phyloP scores from a whole-genome alignment of 495 filamentous ascomycete genomes.

The Podospora didyma region DNA sequence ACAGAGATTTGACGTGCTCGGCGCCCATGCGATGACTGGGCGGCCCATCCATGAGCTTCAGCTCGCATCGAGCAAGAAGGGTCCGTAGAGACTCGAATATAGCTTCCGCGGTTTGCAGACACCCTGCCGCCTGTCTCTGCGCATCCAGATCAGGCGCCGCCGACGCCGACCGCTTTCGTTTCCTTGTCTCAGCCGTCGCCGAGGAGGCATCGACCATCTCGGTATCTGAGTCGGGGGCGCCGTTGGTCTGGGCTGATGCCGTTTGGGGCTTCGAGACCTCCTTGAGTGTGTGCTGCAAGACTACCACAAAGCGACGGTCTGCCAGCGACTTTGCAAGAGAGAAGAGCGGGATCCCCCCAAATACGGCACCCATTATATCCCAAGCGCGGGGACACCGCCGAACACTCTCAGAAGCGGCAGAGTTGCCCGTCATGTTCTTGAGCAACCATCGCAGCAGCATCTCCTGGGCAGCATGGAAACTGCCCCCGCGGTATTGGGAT shows the following conservation, averaged over 20 bases:
- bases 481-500: conserved; percentile 23
- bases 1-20: conserved; percentile 46
- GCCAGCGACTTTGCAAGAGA: conserved; percentile 43
- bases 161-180: conserved; percentile 30
- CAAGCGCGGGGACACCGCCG: conserved; percentile 43
- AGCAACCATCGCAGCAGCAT: conserved; percentile 46
- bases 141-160: conserved; percentile 25
- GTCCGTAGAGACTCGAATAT: conserved; percentile 33
- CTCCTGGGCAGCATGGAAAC: conserved; percentile 43
- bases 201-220: conserved; percentile 26
- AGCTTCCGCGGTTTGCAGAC: conserved; percentile 36
- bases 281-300: conserved; percentile 38
- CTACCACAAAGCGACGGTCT: conserved; percentile 36
- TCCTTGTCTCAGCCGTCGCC: conserved; percentile 21
- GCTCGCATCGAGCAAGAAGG: conserved; percentile 30
- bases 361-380: conserved; percentile 37
- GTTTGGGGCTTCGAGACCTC: conserved; percentile 33
- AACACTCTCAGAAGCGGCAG: conserved; percentile 36
- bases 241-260: background rate
- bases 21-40: conserved; percentile 35
- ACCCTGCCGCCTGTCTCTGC: conserved; percentile 28
- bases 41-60: conserved; percentile 10
- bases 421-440: conserved; percentile 42
- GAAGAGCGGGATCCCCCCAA: conserved; percentile 38
- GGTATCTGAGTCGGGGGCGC: conserved; percentile 14